Evolutionary conservation across 2,329 filamentous ascomycete genomes (phyloP).

Genomic region (Colletotrichum tropicicola): DNA sequence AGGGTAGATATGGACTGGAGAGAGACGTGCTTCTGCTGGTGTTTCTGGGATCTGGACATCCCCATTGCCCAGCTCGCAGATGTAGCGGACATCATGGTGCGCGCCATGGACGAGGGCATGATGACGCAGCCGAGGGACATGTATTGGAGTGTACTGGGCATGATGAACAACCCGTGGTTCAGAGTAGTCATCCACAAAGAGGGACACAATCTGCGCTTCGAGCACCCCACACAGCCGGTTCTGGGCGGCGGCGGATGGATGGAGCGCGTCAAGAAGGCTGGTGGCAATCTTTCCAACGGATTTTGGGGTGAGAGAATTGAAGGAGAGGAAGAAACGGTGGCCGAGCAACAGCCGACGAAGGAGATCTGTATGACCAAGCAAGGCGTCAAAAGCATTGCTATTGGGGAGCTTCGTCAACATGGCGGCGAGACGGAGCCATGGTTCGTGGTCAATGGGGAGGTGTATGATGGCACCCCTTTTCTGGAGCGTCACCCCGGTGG

Average conservation of each 20-base stretch:
- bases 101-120: constrained; percentile 91
- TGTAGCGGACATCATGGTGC: constrained; percentile 79
- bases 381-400: constrained; percentile 69
- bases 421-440: constrained; percentile 74
- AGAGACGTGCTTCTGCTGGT: constrained; percentile 89
- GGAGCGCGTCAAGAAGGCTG: constrained; percentile 85
- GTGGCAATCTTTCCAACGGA: constrained; percentile 82
- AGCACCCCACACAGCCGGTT: constrained; percentile 87
- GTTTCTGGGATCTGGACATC: constrained; percentile 85
- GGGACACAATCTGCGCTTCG: constrained; percentile 71
- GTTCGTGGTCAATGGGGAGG: constrained; percentile 89
- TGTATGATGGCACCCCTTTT: constrained; percentile 87
- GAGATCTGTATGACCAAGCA: constrained; percentile 84
- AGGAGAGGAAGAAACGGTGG: constrained; percentile 54
- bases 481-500: constrained; percentile 87
- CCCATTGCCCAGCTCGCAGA: constrained; percentile 66
- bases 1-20: constrained; percentile 83
- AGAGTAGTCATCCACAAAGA: constrained; percentile 80
- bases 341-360: constrained; percentile 59
- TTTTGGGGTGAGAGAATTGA: constrained; percentile 82
- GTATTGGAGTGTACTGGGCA: constrained; percentile 95
- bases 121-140: constrained; percentile 89
- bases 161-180: constrained; percentile 99
- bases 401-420: constrained; percentile 78
- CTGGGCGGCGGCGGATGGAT: constrained; percentile 88